Evolutionary conservation across 2,329 filamentous ascomycete species (phyloP).

Genomic region (Phoma sp.): DNA sequence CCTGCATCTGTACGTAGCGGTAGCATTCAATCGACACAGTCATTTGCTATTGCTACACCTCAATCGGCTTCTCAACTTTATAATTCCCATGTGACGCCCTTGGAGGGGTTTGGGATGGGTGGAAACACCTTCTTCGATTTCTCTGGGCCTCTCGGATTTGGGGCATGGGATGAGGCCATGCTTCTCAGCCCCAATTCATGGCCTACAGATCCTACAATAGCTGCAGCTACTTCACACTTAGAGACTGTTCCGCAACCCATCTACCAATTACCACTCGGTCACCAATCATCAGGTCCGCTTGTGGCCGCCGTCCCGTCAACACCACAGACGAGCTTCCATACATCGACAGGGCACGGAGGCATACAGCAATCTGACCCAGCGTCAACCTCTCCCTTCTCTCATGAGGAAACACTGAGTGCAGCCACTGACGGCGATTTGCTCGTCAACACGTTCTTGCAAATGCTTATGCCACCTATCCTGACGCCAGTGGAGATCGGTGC

Average conservation of each 20-base stretch:
- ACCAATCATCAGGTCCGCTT: constrained; percentile 22
- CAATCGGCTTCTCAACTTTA: constrained; percentile 21
- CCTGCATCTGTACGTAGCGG: constrained; percentile 22
- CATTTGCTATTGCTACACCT: constrained; percentile 22
- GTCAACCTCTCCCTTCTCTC: constrained; percentile 40
- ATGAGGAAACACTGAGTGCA: constrained; percentile 29
- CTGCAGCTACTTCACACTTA: constrained; percentile 15
- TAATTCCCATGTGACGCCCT: constrained; percentile 16
- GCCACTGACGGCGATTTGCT: constrained; percentile 47
- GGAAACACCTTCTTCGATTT: constrained; percentile 35
- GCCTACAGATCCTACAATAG: constrained; percentile 31
- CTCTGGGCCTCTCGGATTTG: constrained; percentile 35
- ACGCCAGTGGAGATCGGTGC: constrained; percentile 59
- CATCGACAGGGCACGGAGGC: constrained; percentile 20
- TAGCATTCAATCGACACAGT: constrained; percentile 26
- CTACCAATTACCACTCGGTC: constrained; percentile 26
- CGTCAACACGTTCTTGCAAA: constrained; percentile 58
- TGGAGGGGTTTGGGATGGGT: constrained; percentile 29
- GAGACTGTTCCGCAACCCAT: constrained; percentile 30
- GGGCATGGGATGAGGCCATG: constrained; percentile 42
- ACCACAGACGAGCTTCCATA: constrained; percentile 20
- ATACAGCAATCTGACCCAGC: constrained; percentile 24
- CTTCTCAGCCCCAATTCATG: constrained; percentile 40
- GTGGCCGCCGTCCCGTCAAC: constrained; percentile 11
- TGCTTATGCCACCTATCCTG: constrained; percentile 60